Base-by-base conservation (phyloP, 768 basidiomycete genomes). In the Candolleomyces aberdarensis region DNA sequence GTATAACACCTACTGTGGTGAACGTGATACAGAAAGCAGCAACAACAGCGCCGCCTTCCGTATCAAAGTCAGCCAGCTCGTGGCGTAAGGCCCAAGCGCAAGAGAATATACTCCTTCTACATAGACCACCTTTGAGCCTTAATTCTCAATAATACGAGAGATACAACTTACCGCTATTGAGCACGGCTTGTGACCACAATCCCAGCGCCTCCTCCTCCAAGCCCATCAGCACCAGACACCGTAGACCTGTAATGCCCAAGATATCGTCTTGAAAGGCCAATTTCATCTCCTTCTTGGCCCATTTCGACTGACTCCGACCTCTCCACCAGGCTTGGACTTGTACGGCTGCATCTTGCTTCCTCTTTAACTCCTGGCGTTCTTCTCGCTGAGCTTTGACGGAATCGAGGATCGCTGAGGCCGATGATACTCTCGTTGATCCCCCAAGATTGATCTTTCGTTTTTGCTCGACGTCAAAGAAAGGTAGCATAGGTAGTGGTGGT, bases 381-480 rank as follows among this genome's bases (percentile, higher is more conserved):
- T 76, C 72, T 39, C 91, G 76, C 57, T 81, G 80, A n/a, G 80
- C 80, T 65, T 84, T 86, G 20, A 87, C 91, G 56, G 82, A 78
- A 65, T 82, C 79, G 55, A 92, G 75, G 67, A 94, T 82, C 36
- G 82, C 74, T 13, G 80, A 72, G 46, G 86, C 82, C 0, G 83
- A 81, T 8, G 84, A 67, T 3, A 78, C 80, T 46, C 44, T 46
- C 44, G 44, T 46, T 46, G 44, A 6, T 3, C 44, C 92, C 15
- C 92, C 92, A 19, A 93, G 81, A 69, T 93, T 92, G 64, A 93
- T 93, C 65, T 82, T 79, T 48, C 87, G 82, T 58, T 84, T 79
- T 48, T 75, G 74, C 56, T 86, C 81, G 66, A 79, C 76, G 41
- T 78, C 80, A 65, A 86, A 84, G 49, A 85, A 53, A 15, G 80